Evolutionary conservation across 495 filamentous ascomycete species (phyloP).

Genomic region (Talaromyces liani): DNA sequence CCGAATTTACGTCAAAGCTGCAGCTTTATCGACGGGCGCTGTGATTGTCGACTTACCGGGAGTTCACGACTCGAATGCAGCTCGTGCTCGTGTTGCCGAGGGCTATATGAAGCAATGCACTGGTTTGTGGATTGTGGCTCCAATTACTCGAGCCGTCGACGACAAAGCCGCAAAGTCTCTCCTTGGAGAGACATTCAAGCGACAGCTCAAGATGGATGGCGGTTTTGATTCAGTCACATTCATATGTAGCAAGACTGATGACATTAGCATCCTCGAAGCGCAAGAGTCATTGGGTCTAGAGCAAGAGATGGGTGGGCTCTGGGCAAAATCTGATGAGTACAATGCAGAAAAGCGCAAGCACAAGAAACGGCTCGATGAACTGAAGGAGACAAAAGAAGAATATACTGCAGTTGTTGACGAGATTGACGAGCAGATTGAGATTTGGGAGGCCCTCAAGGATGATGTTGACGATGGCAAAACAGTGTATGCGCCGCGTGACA

Average conservation of each 20-base stretch:
- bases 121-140: slow-evolving; percentile 48
- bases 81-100: slow-evolving; percentile 51
- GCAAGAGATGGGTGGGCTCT: slow-evolving; percentile 23
- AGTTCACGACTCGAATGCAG: slow-evolving; percentile 58
- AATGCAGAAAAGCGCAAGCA: slow-evolving; percentile 24
- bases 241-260: slow-evolving; percentile 64
- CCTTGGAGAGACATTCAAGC: slow-evolving; percentile 52
- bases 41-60: slow-evolving; percentile 64
- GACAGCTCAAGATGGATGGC: slow-evolving; percentile 60
- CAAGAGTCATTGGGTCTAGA: slow-evolving; percentile 36
- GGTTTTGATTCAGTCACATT: slow-evolving; percentile 50
- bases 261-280: slow-evolving; percentile 49
- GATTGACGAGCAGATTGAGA: slow-evolving; percentile 30
- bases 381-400: slow-evolving; percentile 25
- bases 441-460: slow-evolving; percentile 40
- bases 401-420: slow-evolving; percentile 24
- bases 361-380: slow-evolving; percentile 23
- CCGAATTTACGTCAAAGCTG: slow-evolving; percentile 46
- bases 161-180: slow-evolving; percentile 57
- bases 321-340: slow-evolving; percentile 25
- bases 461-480: slow-evolving; percentile 37
- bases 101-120: slow-evolving; percentile 53
- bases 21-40: slow-evolving; percentile 50
- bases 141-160: slow-evolving; percentile 58
- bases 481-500: slow-evolving; percentile 38